Evolutionary conservation across 1,139 yeast species (phyloP).

Genomic region (Protomyces arabidopsidicola): DNA sequence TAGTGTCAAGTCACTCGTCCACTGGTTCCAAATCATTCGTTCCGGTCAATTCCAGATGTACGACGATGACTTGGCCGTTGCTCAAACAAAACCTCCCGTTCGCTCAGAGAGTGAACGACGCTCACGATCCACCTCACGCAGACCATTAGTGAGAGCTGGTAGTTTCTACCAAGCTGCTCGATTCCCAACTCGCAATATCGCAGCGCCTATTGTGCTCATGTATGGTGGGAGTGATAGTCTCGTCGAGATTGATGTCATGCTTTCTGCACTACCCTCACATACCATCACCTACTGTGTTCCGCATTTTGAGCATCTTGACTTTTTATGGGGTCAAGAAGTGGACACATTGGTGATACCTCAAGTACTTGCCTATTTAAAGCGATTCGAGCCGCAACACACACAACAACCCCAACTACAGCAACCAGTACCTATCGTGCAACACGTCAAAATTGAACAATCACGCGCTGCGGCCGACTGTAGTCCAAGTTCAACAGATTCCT

Average conservation of each 20-base stretch:
- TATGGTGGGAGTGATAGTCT: constrained; percentile 79
- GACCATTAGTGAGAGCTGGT: constrained; percentile 34
- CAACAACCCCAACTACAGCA: neutral
- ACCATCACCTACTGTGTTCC: constrained; percentile 48
- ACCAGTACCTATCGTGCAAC: neutral
- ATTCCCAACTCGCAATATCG: constrained; percentile 61
- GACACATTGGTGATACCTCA: constrained; percentile 52
- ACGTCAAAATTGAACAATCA: neutral
- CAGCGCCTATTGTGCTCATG: constrained; percentile 64
- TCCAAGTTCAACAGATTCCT: neutral
- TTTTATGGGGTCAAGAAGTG: constrained; percentile 79
- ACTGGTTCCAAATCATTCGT: constrained; percentile 90
- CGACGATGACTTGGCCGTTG: constrained; percentile 49
- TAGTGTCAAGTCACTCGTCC: constrained; percentile 85
- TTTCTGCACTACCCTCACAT: constrained; percentile 49
- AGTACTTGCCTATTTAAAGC: constrained; percentile 39
- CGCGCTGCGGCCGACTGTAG: neutral
- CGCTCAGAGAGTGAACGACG: constrained; percentile 5
- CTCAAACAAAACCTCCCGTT: neutral
- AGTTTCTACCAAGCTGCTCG: constrained; percentile 55
- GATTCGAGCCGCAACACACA: neutral
- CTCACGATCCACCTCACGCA: constrained; percentile 3
- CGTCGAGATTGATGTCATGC: constrained; percentile 77
- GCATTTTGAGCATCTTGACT: constrained; percentile 77
- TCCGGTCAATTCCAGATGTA: constrained; percentile 83